phyloP scores from a whole-genome alignment of 2,329 filamentous ascomycete species.

The Phoma sp. region DNA sequence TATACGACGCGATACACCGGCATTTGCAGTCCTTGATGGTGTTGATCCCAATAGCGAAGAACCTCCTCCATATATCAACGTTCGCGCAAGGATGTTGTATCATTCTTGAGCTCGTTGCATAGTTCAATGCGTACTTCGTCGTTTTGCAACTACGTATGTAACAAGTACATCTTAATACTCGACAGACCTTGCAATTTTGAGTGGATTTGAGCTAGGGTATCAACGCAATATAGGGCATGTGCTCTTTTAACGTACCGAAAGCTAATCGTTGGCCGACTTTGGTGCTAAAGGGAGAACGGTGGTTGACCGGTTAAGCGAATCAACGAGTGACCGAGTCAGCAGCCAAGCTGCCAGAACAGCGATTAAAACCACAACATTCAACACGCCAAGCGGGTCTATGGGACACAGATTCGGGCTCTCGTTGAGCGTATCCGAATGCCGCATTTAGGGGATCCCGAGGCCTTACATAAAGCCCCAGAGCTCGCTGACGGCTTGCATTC shows the following conservation, averaged over 20 bases:
- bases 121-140: background rate
- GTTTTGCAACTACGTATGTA: too few species aligned
- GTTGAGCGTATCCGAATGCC: background rate
- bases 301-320: background rate
- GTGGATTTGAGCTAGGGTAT: too few species aligned
- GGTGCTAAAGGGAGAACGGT: background rate
- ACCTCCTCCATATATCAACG: slow-evolving; percentile 21
- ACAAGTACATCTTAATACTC: too few species aligned
- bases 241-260: too few species aligned
- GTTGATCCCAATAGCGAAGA: slow-evolving; percentile 13
- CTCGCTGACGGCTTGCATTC: too few species aligned
- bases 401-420: background rate
- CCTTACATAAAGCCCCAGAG: background rate
- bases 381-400: background rate
- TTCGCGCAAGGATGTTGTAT: slow-evolving; percentile 14
- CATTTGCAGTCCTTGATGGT: slow-evolving; percentile 20
- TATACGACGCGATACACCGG: slow-evolving; percentile 17
- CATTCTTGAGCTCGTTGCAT: background rate
- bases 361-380: background rate
- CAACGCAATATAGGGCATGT: too few species aligned
- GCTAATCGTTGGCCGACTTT: background rate
- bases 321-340: slow-evolving; percentile 2
- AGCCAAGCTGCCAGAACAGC: background rate
- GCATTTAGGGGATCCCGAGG: too few species aligned
- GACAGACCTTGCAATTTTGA: background rate